Conservation (phyloP, 768 basidiomycete species). For the Roridomyces roridus region DNA sequence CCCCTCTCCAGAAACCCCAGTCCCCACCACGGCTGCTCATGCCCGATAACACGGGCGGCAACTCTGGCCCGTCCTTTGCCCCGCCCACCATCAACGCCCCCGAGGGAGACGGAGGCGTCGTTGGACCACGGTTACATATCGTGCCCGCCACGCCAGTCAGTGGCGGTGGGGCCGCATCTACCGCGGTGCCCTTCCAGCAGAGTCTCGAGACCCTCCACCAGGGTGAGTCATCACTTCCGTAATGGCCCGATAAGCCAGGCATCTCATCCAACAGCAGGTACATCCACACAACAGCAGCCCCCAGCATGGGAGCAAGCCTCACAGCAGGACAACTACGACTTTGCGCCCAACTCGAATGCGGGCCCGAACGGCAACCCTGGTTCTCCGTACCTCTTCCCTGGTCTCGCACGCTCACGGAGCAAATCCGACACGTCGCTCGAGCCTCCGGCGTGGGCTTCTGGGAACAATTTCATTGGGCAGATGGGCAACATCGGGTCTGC, state of each 20-base stretch:
- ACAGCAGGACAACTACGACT: conserved; percentile 18
- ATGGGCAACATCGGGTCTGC: conserved; percentile 40
- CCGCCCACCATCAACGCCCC: conserved; percentile 49
- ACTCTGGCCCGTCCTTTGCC: conserved; percentile 1
- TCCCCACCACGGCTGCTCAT: conserved; percentile 66
- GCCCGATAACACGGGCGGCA: conserved; percentile 46
- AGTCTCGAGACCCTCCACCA: conserved; percentile 56
- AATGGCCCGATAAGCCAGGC: background rate
- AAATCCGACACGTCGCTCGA: conserved; percentile 67
- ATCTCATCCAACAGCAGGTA: background rate
- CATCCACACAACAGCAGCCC: conserved; percentile 1
- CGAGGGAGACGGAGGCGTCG: conserved; percentile 57
- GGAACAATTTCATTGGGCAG: conserved; percentile 34
- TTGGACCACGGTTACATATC: conserved; percentile 74
- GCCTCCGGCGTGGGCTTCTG: conserved; percentile 57
- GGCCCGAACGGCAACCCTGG: conserved; percentile 3
- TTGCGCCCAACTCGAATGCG: background rate
- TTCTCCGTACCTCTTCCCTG: conserved; percentile 37
- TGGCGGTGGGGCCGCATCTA: conserved; percentile 57
- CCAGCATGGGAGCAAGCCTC: conserved; percentile 5
- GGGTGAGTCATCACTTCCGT: conserved; percentile 44
- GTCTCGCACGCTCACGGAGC: conserved; percentile 55
- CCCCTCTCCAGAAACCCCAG: conserved; percentile 54
- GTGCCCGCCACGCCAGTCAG: conserved; percentile 85
- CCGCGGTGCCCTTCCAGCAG: conserved; percentile 58